These are phyloP conservation scores for Candida montana DNA, from an alignment of 805 yeast species.

Conservation along the genomic window DNA sequence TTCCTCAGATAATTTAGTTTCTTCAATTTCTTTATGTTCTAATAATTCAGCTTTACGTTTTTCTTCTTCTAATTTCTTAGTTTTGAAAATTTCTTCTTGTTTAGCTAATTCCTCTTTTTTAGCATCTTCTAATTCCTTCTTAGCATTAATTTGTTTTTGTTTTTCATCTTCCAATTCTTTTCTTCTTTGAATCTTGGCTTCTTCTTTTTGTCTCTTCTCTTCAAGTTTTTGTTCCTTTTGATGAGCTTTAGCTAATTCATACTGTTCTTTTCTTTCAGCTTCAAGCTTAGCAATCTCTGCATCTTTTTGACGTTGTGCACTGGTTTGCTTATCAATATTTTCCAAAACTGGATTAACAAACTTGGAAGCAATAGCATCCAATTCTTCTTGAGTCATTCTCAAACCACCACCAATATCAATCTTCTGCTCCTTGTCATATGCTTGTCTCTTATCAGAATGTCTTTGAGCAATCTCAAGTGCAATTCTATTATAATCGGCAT, in stretches of 20 bases:
- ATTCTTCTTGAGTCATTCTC: constrained; percentile 65
- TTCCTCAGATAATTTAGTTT: constrained; percentile 20
- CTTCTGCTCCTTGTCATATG: constrained; percentile 38
- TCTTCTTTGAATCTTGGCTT: constrained; percentile 28
- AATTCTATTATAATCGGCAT: constrained; percentile 57
- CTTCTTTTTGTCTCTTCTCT: constrained; percentile 33
- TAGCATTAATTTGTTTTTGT: constrained; percentile 28
- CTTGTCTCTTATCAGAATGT: constrained; percentile 51
- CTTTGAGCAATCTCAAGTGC: constrained; percentile 77
- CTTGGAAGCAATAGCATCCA: constrained; percentile 72
- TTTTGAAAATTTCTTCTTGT: constrained; percentile 31
- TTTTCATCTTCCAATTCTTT: constrained; percentile 32
- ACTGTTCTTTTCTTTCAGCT: constrained; percentile 33
- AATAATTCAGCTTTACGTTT: constrained; percentile 25
- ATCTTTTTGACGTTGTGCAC: constrained; percentile 58
- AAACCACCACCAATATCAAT: constrained; percentile 87
- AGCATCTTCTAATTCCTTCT: constrained; percentile 21
- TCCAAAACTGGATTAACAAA: constrained; percentile 79
- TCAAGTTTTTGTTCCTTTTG: constrained; percentile 35
- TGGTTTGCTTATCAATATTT: constrained; percentile 67
- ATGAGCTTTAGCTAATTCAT: constrained; percentile 36
- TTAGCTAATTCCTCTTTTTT: constrained; percentile 33
- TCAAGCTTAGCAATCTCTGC: constrained; percentile 33
- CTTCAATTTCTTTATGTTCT: constrained; percentile 26
- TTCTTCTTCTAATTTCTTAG: constrained; percentile 28